Evolutionary conservation across 805 yeast species (phyloP).

Genomic region (Hanseniaspora hatyaiensis): DNA sequence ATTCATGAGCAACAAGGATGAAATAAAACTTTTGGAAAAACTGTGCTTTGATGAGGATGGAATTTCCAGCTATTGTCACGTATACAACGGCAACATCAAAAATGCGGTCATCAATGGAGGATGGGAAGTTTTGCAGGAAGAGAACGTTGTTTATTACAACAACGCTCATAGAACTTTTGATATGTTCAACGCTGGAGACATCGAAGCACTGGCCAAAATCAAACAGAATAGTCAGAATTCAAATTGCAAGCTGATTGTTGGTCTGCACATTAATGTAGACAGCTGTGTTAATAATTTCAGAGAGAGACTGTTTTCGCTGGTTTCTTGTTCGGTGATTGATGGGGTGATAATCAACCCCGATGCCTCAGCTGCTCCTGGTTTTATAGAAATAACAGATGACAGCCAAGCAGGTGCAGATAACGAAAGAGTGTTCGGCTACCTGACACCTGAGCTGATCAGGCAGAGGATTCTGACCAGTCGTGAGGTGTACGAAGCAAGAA

Average conservation of each 20-base stretch:
- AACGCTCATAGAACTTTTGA: constrained; percentile 75
- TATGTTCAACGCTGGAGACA: constrained; percentile 86
- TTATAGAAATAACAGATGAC: constrained; percentile 23
- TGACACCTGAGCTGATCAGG: constrained; percentile 42
- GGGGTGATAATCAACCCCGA: constrained; percentile 46
- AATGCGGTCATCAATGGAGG: constrained; percentile 25
- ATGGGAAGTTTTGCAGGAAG: constrained; percentile 19
- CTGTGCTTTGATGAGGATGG: constrained; percentile 63
- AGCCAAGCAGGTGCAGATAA: constrained; percentile 36
- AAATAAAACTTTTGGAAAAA: constrained; percentile 25
- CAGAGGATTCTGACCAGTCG: constrained; percentile 59
- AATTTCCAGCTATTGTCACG: constrained; percentile 38
- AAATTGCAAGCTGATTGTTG: constrained; percentile 43
- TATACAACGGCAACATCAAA: constrained; percentile 38
- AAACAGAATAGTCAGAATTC: constrained; percentile 23
- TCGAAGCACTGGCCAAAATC: constrained; percentile 51
- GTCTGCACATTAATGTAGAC: constrained; percentile 39
- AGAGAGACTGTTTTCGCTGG: constrained; percentile 75
- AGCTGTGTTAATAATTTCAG: constrained; percentile 72
- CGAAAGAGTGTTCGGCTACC: constrained; percentile 47
- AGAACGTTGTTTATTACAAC: constrained; percentile 33
- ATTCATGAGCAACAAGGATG: constrained; percentile 16
- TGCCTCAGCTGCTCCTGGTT: background rate
- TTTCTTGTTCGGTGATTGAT: constrained; percentile 79
- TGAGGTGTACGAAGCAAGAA: constrained; percentile 72